These are phyloP conservation scores for Cladorrhinum sp. DNA, from an alignment of 2,329 filamentous ascomycete genomes.

Conservation along the genomic window DNA sequence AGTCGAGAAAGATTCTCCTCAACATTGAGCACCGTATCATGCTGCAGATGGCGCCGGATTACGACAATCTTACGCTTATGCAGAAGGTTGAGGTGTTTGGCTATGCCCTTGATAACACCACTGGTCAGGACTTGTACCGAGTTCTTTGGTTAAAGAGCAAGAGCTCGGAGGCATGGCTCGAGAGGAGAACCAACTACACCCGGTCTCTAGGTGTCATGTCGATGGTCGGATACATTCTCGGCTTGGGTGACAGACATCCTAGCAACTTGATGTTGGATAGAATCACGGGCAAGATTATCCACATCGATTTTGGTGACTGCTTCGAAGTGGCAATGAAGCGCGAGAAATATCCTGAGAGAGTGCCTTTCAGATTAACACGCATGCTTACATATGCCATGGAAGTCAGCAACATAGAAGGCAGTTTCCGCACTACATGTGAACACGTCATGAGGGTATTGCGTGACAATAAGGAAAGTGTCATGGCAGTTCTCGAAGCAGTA, in stretches of 20 bases:
- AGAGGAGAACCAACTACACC: slow-evolving; percentile 97
- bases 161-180: slow-evolving; percentile 95
- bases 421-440: slow-evolving; percentile 96
- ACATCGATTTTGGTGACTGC: slow-evolving; percentile 99
- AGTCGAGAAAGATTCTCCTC: slow-evolving; percentile 92
- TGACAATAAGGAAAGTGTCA: slow-evolving; percentile 96
- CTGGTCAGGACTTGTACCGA: slow-evolving; percentile 94
- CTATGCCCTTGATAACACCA: slow-evolving; percentile 98
- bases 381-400: slow-evolving; percentile 99
- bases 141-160: slow-evolving; percentile 99
- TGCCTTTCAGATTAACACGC: slow-evolving; percentile 94
- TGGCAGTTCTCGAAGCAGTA: slow-evolving; percentile 96
- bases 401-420: slow-evolving; percentile 98
- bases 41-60: slow-evolving; percentile 99
- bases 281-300: slow-evolving; percentile 92
- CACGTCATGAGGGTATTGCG: slow-evolving; percentile 96
- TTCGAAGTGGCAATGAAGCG: slow-evolving; percentile 99
- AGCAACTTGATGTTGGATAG: slow-evolving; percentile 97
- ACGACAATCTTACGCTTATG: slow-evolving; percentile 98
- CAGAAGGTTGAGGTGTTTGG: slow-evolving; percentile 99
- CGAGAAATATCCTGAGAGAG: slow-evolving; percentile 96
- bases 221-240: slow-evolving; percentile 99
- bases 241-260: slow-evolving; percentile 92
- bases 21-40: slow-evolving; percentile 99
- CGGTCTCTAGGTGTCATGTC: slow-evolving; percentile 97